These are phyloP conservation scores for Acanthamoeba culbertsoni DNA, from an alignment of 208 protist genomes.

Conservation along the genomic window DNA sequence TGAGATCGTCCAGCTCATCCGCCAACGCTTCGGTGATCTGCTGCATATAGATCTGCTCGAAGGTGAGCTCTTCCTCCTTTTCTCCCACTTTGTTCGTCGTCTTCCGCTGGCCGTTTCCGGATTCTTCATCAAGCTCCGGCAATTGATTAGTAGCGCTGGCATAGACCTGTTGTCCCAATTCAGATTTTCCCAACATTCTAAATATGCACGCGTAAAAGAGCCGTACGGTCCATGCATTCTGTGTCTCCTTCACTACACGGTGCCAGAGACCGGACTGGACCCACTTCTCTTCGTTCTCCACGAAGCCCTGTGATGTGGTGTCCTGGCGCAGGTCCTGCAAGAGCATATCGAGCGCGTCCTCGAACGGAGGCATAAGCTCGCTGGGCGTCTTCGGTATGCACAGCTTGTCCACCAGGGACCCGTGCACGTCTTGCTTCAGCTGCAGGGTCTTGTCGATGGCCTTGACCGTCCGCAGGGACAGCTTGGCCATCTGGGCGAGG, in stretches of 20 bases:
- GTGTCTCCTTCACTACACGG: constrained; percentile 1
- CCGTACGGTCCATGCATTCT: not conserved
- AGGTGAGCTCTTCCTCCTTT: constrained; percentile 38
- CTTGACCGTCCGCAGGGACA: constrained; percentile 16
- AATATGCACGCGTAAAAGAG: not conserved
- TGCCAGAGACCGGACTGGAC: constrained; percentile 26
- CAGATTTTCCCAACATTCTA: not conserved
- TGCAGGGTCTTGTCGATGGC: constrained; percentile 4
- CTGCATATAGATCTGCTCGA: constrained; percentile 16
- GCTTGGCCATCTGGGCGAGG: constrained; percentile 40
- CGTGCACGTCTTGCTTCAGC: not conserved
- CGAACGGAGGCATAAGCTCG: not conserved
- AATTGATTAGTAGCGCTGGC: not conserved
- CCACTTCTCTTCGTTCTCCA: constrained; percentile 34
- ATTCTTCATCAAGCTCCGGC: not conserved
- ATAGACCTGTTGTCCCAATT: not conserved
- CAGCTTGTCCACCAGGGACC: not conserved
- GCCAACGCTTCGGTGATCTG: constrained; percentile 22
- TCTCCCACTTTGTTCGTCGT: not conserved
- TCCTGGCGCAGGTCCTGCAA: constrained; percentile 26
- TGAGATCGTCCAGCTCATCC: constrained; percentile 48
- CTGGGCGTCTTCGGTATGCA: not conserved
- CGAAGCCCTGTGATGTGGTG: not conserved
- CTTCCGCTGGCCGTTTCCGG: not conserved
- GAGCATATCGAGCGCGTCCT: constrained; percentile 30